Percentiles rank a stretch among this genome's conserved stretches.
Conservation (phyloP, 2,329 filamentous ascomycete species). For the Sphaceloma murrayae region DNA sequence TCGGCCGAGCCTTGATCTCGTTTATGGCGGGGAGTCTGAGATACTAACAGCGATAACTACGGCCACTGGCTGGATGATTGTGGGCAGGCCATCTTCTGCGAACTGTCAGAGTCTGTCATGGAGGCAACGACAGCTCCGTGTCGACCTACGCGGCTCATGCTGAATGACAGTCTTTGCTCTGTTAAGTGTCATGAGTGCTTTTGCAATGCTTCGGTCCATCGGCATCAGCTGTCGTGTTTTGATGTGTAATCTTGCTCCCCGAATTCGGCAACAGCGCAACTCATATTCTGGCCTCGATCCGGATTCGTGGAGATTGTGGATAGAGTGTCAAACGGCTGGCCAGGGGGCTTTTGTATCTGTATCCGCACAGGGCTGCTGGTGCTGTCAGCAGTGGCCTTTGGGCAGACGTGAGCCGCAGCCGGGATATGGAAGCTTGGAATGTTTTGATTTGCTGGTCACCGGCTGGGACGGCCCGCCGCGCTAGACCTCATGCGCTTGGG, state of each 20-base stretch:
- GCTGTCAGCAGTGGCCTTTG: too few species aligned
- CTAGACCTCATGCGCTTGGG: not conserved
- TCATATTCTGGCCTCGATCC: constrained; percentile 7
- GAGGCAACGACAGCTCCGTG: too few species aligned
- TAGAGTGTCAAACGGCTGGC: not conserved
- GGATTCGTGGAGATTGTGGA: constrained; percentile 5
- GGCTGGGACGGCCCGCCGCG: constrained; percentile 3
- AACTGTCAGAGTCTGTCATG: not conserved
- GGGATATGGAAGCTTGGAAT: not conserved
- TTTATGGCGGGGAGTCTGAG: constrained; percentile 10
- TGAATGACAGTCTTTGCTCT: constrained; percentile 9
- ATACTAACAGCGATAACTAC: constrained; percentile 13
- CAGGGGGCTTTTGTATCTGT: not conserved
- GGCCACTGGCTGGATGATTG: constrained; percentile 9
- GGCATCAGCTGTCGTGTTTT: not conserved
- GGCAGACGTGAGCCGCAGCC: not conserved
- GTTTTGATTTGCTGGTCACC: constrained; percentile 10
- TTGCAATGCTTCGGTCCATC: not conserved
- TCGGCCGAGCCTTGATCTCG: not conserved
- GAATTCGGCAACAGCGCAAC: constrained; percentile 2
- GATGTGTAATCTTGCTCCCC: constrained; percentile 2
- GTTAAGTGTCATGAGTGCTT: constrained; percentile 5
- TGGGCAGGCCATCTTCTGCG: constrained; percentile 7
- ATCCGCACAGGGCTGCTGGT: too few species aligned
- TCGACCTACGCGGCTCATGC: constrained; percentile 13